Conservation (phyloP, 495 filamentous ascomycete species). For the Thermochaetoides thermophila region DNA sequence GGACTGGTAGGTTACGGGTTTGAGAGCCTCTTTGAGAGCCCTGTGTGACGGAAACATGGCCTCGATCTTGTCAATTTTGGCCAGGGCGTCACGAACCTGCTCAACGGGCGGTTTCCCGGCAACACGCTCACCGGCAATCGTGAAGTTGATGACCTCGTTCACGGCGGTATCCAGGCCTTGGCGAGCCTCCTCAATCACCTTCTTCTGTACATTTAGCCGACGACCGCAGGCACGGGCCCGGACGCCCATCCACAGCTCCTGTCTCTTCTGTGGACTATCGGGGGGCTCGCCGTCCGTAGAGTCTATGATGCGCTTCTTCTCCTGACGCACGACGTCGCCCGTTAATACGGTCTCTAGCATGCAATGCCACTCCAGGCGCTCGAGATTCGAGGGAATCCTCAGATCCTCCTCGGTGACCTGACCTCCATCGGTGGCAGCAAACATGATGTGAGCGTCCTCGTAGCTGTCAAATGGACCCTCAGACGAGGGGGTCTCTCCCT, state of each 20-base stretch:
- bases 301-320: constrained; percentile 88
- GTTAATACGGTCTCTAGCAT: constrained; percentile 94
- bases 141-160: constrained; percentile 78
- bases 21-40: constrained; percentile 56
- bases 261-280: constrained; percentile 54
- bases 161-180: constrained; percentile 51
- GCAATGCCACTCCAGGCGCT: constrained; percentile 91
- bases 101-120: constrained; percentile 72
- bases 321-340: constrained; percentile 92
- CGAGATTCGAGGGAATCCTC: constrained; percentile 73
- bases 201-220: constrained; percentile 64
- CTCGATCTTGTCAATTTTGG: constrained; percentile 78
- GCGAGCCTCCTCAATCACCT: constrained; percentile 70
- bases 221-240: constrained; percentile 69
- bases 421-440: constrained; percentile 68
- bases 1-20: constrained; percentile 52
- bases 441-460: constrained; percentile 85
- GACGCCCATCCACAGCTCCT: constrained; percentile 83
- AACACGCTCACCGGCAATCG: constrained; percentile 86
- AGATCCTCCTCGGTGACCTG: constrained; percentile 81
- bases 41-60: constrained; percentile 64
- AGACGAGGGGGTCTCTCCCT: constrained; percentile 68
- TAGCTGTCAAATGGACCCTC: constrained; percentile 72
- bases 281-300: constrained; percentile 58
- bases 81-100: constrained; percentile 78